phyloP scores from a whole-genome alignment of 2,329 filamentous ascomycete species.

The Cladobotryum mycophilum region DNA sequence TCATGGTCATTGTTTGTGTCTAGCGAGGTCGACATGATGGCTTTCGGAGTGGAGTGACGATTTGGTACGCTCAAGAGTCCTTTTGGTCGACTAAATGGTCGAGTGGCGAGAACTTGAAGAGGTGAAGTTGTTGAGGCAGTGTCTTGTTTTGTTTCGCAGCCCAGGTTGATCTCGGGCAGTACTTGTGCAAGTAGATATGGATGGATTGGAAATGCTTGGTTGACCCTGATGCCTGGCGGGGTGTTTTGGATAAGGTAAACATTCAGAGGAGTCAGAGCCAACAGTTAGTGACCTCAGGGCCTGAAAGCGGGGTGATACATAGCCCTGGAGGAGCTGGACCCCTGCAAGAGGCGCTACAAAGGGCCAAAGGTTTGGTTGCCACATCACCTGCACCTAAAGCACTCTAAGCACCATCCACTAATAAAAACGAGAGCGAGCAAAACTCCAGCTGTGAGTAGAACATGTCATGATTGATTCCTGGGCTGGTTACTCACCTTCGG shows the following conservation, averaged over 20 bases:
- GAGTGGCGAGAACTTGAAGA: no score
- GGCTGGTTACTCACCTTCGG: neutral
- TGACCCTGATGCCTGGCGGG: neutral
- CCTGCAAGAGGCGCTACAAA: constrained; percentile 3
- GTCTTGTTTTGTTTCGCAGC: no score
- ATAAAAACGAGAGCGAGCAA: neutral
- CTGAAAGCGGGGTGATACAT: constrained; percentile 7
- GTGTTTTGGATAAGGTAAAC: neutral
- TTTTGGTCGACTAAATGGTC: no score
- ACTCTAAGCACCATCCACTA: neutral
- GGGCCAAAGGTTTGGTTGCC: no score
- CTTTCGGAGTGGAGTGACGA: neutral
- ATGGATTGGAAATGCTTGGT: no score
- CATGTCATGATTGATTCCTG: constrained; percentile 21
- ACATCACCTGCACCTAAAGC: neutral
- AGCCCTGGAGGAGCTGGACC: neutral
- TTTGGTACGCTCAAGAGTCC: no score
- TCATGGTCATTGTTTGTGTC: constrained; percentile 26
- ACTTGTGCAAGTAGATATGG: no score
- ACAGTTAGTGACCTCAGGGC: neutral
- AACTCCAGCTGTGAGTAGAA: constrained; percentile 24
- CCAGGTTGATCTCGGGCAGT: no score
- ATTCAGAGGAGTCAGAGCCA: neutral
- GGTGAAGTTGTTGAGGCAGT: no score
- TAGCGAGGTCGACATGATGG: constrained; percentile 36